Percentiles rank a stretch among this genome's conserved stretches.
These are phyloP conservation scores for Colletotrichum siamense DNA, from an alignment of 2,329 filamentous ascomycete species.

Conservation along the genomic window DNA sequence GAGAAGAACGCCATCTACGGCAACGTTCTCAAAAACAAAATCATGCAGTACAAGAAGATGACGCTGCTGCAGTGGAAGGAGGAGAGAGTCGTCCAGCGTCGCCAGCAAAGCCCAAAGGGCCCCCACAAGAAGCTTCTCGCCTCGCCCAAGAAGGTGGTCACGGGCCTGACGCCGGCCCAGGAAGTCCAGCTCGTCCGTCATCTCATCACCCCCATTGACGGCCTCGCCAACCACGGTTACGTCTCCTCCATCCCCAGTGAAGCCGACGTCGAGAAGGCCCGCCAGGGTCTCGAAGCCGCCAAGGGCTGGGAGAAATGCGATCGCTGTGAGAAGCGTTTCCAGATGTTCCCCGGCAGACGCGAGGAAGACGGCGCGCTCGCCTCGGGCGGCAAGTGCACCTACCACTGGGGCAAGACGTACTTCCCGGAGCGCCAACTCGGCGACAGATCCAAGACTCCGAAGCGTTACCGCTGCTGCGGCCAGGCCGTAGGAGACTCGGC, in stretches of 20 bases:
- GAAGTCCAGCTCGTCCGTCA: constrained; percentile 70
- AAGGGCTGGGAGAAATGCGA: constrained; percentile 89
- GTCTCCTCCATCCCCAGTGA: constrained; percentile 71
- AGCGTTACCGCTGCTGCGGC: constrained; percentile 80
- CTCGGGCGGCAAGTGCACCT: constrained; percentile 77
- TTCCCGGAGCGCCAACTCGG: constrained; percentile 63
- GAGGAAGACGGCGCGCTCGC: constrained; percentile 77
- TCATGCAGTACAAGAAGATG: constrained; percentile 81
- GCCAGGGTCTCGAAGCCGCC: constrained; percentile 67
- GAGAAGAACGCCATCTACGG: constrained; percentile 75
- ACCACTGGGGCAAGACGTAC: constrained; percentile 79
- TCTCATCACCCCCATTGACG: constrained; percentile 67
- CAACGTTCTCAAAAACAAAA: constrained; percentile 83
- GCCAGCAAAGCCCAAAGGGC: constrained; percentile 32
- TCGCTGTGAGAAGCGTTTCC: constrained; percentile 84
- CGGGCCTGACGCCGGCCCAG: constrained; percentile 70
- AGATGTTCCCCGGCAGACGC: constrained; percentile 87
- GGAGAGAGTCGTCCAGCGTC: constrained; percentile 47
- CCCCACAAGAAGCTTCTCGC: constrained; percentile 35
- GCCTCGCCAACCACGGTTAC: constrained; percentile 76
- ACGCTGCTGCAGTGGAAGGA: constrained; percentile 72
- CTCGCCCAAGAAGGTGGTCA: constrained; percentile 63
- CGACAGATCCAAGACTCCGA: constrained; percentile 61
- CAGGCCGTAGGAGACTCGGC: constrained; percentile 72
- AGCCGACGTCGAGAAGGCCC: constrained; percentile 70